A percentile compares a stretch with the other conserved stretches of the same genome.
phyloP scores from a whole-genome alignment of 148 eudicot species.

The Hydrangea macrophylla region DNA sequence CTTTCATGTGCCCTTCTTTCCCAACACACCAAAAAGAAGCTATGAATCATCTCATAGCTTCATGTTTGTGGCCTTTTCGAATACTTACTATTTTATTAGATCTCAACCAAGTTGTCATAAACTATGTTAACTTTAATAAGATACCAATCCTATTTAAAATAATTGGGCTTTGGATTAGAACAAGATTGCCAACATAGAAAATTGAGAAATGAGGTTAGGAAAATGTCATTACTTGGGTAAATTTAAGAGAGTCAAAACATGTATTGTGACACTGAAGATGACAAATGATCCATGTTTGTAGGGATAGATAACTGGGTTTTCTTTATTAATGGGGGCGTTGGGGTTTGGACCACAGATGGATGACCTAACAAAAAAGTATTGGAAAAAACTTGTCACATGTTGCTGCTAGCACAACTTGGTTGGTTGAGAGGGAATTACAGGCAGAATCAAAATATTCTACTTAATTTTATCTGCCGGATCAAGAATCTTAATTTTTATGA shows the following conservation, averaged over 20 bases:
- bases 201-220: not conserved
- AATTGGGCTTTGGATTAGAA: not conserved
- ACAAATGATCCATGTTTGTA: conserved; percentile 3
- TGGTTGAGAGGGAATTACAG: not conserved
- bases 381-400: not conserved
- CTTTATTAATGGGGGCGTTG: not conserved
- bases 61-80: not conserved
- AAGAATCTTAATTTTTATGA: not conserved
- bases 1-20: not conserved
- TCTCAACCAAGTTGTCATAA: conserved; percentile 7
- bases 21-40: not conserved
- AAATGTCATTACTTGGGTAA: not conserved
- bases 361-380: not conserved
- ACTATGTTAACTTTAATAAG: no score
- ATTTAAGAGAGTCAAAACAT: not conserved
- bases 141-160: not conserved
- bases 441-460: not conserved
- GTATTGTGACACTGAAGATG: conserved; percentile 1
- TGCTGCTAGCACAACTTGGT: not conserved
- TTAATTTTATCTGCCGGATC: not conserved
- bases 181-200: not conserved
- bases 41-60: not conserved
- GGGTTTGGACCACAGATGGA: not conserved
- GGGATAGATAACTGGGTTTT: not conserved
- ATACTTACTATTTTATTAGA: not conserved